Evolutionary conservation across 768 basidiomycete genomes (phyloP).

Genomic region (Strobilomyces echinocephalus): DNA sequence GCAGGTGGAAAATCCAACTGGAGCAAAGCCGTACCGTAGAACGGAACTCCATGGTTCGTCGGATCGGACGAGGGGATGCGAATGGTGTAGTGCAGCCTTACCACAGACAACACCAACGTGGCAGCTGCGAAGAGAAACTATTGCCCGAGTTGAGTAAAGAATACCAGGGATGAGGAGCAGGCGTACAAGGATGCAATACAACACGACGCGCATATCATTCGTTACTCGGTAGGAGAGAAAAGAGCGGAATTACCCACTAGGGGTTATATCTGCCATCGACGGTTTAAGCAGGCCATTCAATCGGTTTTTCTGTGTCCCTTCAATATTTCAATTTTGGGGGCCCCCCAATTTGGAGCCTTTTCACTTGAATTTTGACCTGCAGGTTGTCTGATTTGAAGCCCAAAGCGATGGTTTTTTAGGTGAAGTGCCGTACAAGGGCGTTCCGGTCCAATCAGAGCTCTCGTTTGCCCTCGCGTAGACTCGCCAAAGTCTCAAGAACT

Average conservation of each 20-base stretch:
- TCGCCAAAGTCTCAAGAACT: too few relatives aligned
- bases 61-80: slow-evolving; percentile 49
- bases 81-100: slow-evolving; percentile 64
- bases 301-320: too few relatives aligned
- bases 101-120: slow-evolving; percentile 45
- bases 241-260: slow-evolving; percentile 13
- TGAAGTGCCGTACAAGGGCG: too few relatives aligned
- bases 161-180: neutral
- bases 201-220: slow-evolving; percentile 38
- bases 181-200: slow-evolving; percentile 43
- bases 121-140: slow-evolving; percentile 44
- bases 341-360: too few relatives aligned
- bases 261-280: too few relatives aligned
- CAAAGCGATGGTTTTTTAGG: too few relatives aligned
- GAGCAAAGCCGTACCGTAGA: slow-evolving; percentile 47
- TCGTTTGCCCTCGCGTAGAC: too few relatives aligned
- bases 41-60: slow-evolving; percentile 49
- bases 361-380: too few relatives aligned
- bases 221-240: slow-evolving; percentile 3
- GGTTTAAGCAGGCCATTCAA: too few relatives aligned
- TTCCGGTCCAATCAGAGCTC: too few relatives aligned
- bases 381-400: too few relatives aligned
- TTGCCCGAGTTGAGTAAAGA: neutral
- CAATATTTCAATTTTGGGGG: too few relatives aligned
- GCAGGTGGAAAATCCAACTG: neutral